A percentile compares a stretch with the other conserved stretches of the same genome.
phyloP scores from a whole-genome alignment of 192 early-diverging fungal species.

The Chytriomyces sp. region DNA sequence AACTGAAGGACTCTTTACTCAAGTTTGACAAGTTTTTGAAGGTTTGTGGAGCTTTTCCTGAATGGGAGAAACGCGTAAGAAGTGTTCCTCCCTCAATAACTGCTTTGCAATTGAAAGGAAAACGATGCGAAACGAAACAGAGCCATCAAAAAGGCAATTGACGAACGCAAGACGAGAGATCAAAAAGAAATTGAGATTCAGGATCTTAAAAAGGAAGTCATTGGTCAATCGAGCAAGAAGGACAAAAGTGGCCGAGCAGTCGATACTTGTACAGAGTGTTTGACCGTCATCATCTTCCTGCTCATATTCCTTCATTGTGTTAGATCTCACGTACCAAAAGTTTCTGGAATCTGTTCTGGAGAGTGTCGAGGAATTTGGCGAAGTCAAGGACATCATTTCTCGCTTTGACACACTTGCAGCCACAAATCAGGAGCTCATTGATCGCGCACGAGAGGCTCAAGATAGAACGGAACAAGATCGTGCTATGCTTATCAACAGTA shows the following conservation, averaged over 20 bases:
- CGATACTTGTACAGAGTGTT: constrained; percentile 49
- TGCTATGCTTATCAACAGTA: constrained; percentile 46
- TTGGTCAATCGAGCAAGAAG: constrained; percentile 7
- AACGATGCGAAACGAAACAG: constrained; percentile 68
- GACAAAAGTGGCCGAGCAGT: constrained; percentile 36
- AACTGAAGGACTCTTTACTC: constrained; percentile 56
- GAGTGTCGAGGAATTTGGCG: constrained; percentile 59
- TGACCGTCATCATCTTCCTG: not conserved
- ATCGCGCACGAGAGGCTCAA: constrained; percentile 57
- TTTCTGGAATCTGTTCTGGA: constrained; percentile 62
- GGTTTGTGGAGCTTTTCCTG: constrained; percentile 31
- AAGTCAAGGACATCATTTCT: constrained; percentile 64
- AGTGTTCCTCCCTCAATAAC: too few relatives aligned
- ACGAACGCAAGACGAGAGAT: constrained; percentile 59
- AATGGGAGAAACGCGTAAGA: not conserved
- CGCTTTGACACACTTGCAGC: constrained; percentile 65
- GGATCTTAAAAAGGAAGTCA: constrained; percentile 35
- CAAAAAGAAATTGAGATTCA: constrained; percentile 58
- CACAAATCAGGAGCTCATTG: constrained; percentile 61
- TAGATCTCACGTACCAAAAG: constrained; percentile 57
- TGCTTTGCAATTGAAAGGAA: constrained; percentile 40
- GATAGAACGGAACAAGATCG: constrained; percentile 58
- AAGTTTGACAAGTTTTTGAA: constrained; percentile 72
- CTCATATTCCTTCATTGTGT: not conserved
- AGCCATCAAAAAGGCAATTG: constrained; percentile 61